Base-by-base conservation (phyloP, 2,329 filamentous ascomycete species). In the Aspergillus sergii region DNA sequence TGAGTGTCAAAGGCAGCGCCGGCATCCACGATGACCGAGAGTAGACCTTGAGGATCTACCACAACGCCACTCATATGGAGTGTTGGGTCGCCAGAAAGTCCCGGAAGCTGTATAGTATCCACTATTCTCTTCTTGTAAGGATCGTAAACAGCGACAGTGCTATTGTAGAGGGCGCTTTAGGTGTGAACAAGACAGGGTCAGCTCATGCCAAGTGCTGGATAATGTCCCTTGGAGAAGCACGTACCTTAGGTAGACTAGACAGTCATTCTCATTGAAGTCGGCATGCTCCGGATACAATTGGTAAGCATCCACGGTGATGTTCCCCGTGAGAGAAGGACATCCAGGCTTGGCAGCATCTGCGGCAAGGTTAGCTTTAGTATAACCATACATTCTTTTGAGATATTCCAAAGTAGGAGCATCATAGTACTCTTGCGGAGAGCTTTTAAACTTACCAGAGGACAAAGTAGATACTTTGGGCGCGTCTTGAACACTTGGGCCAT, bases 251-350 rank as follows among this genome's bases (percentile, higher is more conserved):
- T 57, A 57, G 36, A 43, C 23, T 8, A 57, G 55, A 28, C 55
- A 57, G 55, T 39, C 14, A 21, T 57, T 8, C 21, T 14, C n/a
- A 23, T 45, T 45, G 55, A 41, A 57, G 34, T 57, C 55, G 3
- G 55, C 55, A 43, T 57, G 32, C 28, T 57, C 55, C 14, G 55
- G 55, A 21, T 57, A 57, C 39, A 57, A 32, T 43, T 57, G 55
- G 55, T 41, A 57, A 9, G 55, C 55, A 12, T 57, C 12, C 0
- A 57, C 41, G 4, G 36, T 57, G 16, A 57, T 57, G 23, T 57
- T 28, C 3, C 55, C 55, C 6, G 55, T 10, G 34, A 57, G 4
- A 7, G 36, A 2, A 16, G 55, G n/a, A 10, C 55, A 57, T 57
- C 26, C 26, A 9, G 12, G 10, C 23, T 57, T 26, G 8, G 55